phyloP scores from a whole-genome alignment of 345 rosid species.

The Alliaria petiolata region DNA sequence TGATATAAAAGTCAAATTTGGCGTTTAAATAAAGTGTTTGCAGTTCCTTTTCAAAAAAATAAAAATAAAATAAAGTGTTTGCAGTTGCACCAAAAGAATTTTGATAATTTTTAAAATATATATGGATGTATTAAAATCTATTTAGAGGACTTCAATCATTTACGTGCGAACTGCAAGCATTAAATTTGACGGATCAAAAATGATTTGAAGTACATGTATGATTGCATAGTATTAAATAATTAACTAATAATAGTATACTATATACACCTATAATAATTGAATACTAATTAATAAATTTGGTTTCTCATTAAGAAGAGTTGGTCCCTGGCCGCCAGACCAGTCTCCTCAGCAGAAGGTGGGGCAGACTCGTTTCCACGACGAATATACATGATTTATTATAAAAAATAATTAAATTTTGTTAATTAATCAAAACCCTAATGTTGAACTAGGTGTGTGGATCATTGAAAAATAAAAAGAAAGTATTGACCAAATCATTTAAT shows the following conservation, averaged over 20 bases:
- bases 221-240: neutral
- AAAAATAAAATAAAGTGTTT: neutral
- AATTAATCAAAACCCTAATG: neutral
- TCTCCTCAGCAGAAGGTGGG: conserved; percentile 4
- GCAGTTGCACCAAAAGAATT: no score
- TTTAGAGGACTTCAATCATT: neutral
- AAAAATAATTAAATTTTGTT: neutral
- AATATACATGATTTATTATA: neutral
- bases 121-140: neutral
- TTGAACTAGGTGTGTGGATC: conserved; percentile 2
- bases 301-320: conserved; percentile 4
- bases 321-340: conserved; percentile 28
- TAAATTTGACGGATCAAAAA: neutral
- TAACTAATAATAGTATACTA: neutral
- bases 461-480: neutral
- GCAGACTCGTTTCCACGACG: conserved; percentile 30
- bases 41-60: neutral
- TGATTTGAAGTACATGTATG: neutral
- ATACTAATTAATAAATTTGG: neutral
- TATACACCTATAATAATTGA: neutral
- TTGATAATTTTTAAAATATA: neutral
- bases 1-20: neutral
- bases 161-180: neutral
- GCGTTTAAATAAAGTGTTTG: neutral
- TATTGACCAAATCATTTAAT: conserved; percentile 3